Evolutionary conservation across 2,329 filamentous ascomycete species (phyloP), one percentile per base, ranked within the genome.

Genomic region (Fusarium devonianum): DNA sequence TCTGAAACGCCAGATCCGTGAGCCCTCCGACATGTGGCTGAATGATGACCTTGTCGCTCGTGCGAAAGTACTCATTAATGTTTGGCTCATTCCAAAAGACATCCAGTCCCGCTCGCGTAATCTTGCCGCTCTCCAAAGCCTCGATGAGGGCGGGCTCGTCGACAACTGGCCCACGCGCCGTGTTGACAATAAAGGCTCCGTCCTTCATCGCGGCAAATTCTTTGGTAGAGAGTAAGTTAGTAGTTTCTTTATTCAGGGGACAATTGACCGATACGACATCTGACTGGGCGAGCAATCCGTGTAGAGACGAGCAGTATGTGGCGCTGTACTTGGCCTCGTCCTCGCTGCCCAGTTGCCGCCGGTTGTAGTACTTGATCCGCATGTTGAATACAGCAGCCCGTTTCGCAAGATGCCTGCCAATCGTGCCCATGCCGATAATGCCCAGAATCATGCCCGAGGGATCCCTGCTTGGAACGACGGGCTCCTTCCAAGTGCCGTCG

Each of bases 151-250:
- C 78, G 4, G 65, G 60, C 55, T 82, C 78, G 49, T 82, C 73
- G 1, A 83, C 65, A 3, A 82, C 65, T 10, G 72, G 71, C 0
- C 80, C 80, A 0, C 80, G 71, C 0, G 78, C 75, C 0, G 79
- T 82, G 58, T 83, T 83, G 22, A 82, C 67, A 4, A 83, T 59
- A 42, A 76, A 73, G 0, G 69, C 64, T 0, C 78, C 77, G 2
- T 72, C 67, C 48, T 78, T 81, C 75, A 82, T 80, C 12, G 65
- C 67, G 0, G 64, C 60, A 11, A 81, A 76, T 53, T 79, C 71
- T 0, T 52, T 54, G 0, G 59, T 49, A 0, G 69, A 69, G 11
- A 81, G 74, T 18, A 80, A 49, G 2, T 69, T 64, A 1, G 57
- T 72, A 0, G 78, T 81, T 3, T 66, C 47, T 0, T 59, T 61